These are phyloP conservation scores for Boletellus emodensis DNA, from an alignment of 768 basidiomycete genomes.

Conservation along the genomic window DNA sequence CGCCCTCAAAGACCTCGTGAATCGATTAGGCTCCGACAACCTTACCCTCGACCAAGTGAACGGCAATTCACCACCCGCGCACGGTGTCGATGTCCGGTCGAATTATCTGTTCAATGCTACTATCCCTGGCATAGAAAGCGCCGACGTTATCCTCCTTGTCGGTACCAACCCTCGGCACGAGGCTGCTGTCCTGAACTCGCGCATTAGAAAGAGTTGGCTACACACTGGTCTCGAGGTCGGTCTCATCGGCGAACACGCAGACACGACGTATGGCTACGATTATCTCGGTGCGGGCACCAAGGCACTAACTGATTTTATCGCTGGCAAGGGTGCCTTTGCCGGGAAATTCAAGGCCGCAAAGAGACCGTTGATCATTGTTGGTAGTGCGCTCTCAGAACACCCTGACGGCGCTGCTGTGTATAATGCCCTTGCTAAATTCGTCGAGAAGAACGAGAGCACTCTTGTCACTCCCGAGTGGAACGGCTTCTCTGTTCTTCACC, in stretches of 20 bases:
- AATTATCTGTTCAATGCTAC: slow-evolving; percentile 97
- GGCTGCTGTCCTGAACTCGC: slow-evolving; percentile 94
- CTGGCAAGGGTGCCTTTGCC: slow-evolving; percentile 76
- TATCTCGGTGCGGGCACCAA: slow-evolving; percentile 77
- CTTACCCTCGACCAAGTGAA: slow-evolving; percentile 71
- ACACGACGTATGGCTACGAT: slow-evolving; percentile 91
- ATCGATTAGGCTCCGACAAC: slow-evolving; percentile 94
- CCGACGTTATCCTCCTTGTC: slow-evolving; percentile 89
- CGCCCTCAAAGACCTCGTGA: slow-evolving; percentile 88
- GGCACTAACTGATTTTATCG: slow-evolving; percentile 71
- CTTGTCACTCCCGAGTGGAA: slow-evolving; percentile 92
- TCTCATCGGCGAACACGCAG: slow-evolving; percentile 84
- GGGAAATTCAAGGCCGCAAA: slow-evolving; percentile 86
- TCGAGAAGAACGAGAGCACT: slow-evolving; percentile 68
- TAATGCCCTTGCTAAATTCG: slow-evolving; percentile 73
- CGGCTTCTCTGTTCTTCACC: slow-evolving; percentile 88
- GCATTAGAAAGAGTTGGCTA: slow-evolving; percentile 93
- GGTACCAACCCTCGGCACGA: slow-evolving; percentile 98
- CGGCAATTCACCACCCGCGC: slow-evolving; percentile 64
- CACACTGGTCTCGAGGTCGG: slow-evolving; percentile 84
- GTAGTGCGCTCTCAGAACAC: slow-evolving; percentile 82
- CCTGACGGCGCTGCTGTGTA: slow-evolving; percentile 77
- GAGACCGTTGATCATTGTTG: slow-evolving; percentile 89
- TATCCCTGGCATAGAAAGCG: slow-evolving; percentile 85
- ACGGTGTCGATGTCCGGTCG: slow-evolving; percentile 86